Evolutionary conservation across 257 asterid genomes (phyloP).

Genomic region (Voacanga thouarsii): DNA sequence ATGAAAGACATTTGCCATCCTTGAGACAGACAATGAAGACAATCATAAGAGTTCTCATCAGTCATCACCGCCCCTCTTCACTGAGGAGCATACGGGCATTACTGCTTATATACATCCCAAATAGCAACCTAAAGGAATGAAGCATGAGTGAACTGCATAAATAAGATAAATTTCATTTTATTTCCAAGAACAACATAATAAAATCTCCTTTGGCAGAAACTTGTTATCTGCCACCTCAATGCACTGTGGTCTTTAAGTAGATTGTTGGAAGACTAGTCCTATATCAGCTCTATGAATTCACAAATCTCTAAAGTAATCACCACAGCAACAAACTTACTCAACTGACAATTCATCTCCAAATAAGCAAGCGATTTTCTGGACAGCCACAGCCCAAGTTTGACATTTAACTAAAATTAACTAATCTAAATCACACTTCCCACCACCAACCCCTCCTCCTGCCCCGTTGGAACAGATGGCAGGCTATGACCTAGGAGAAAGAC

Average conservation of each 20-base stretch:
- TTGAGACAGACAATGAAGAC: not conserved
- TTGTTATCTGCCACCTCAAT: not conserved
- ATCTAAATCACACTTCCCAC: not conserved
- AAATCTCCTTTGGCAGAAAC: not conserved
- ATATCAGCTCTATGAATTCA: not conserved
- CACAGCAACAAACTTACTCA: not conserved
- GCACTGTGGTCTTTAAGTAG: not conserved
- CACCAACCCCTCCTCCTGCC: not conserved
- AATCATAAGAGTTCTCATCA: not conserved
- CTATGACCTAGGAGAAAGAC: not conserved
- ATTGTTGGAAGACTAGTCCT: not conserved
- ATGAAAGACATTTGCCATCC: not conserved
- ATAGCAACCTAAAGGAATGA: not conserved
- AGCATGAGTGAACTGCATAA: not conserved
- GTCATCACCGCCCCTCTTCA: not conserved
- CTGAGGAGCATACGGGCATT: not conserved
- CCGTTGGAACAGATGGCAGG: not conserved
- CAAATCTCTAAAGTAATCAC: not conserved
- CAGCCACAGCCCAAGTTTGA: not conserved
- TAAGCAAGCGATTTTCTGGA: not conserved
- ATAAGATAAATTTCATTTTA: not conserved
- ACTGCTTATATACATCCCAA: not conserved
- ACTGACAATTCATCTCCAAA: not conserved
- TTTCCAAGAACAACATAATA: not conserved
- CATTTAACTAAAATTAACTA: not conserved